Conservation (phyloP, 2,329 filamentous ascomycete genomes). For the Claviceps sp. region DNA sequence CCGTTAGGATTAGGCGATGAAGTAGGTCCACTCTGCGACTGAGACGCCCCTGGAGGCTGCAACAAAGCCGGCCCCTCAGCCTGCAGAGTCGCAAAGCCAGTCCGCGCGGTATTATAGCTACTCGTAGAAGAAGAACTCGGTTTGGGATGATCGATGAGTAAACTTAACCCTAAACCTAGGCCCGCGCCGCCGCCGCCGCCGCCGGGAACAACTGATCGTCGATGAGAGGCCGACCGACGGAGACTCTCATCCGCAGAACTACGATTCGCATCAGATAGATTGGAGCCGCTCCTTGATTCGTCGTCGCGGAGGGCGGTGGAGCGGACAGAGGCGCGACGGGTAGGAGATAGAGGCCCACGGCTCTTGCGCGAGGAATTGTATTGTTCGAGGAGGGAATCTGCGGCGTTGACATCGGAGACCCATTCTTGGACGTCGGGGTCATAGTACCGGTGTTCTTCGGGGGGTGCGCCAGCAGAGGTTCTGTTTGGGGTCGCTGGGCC, state of each 20-base stretch:
- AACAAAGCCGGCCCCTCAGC: slow-evolving; percentile 38
- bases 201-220: background rate
- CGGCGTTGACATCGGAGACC: slow-evolving; percentile 42
- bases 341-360: slow-evolving; percentile 29
- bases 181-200: too few species aligned
- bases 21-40: too few species aligned
- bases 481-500: slow-evolving; percentile 2
- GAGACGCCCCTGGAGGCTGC: slow-evolving; percentile 8
- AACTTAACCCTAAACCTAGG: too few species aligned
- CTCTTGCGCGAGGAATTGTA: slow-evolving; percentile 23
- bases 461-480: slow-evolving; percentile 24
- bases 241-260: slow-evolving; percentile 28
- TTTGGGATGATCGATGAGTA: slow-evolving; percentile 16
- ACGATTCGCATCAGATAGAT: slow-evolving; percentile 39
- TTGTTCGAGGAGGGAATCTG: slow-evolving; percentile 36
- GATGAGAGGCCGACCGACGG: slow-evolving; percentile 20
- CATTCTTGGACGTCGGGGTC: slow-evolving; percentile 45
- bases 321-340: slow-evolving; percentile 22
- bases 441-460: slow-evolving; percentile 21
- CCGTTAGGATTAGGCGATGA: too few species aligned
- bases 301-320: slow-evolving; percentile 27
- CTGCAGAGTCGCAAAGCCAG: slow-evolving; percentile 37
- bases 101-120: slow-evolving; percentile 40
- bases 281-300: slow-evolving; percentile 41
- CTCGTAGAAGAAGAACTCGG: slow-evolving; percentile 28